phyloP scores from a whole-genome alignment of 495 filamentous ascomycete species.

The Podospora pseudoanserina region DNA sequence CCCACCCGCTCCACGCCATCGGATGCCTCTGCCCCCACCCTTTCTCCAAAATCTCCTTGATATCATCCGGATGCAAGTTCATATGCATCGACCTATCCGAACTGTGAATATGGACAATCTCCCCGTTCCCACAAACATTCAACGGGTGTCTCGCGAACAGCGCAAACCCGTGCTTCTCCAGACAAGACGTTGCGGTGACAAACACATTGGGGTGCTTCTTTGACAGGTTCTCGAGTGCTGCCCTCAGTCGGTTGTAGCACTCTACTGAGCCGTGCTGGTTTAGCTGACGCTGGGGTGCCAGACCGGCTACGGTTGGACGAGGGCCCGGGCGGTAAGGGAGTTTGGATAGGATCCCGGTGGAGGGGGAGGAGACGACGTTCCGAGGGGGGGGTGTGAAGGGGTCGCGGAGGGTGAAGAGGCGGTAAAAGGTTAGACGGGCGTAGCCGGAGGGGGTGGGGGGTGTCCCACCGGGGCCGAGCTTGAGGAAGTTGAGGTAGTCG shows the following conservation, averaged over 20 bases:
- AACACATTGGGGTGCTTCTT: constrained; percentile 47
- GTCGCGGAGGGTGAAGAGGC: constrained; percentile 56
- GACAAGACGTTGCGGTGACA: constrained; percentile 62
- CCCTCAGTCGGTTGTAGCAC: constrained; percentile 51
- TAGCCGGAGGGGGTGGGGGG: constrained; percentile 71
- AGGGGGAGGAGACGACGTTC: constrained; percentile 34
- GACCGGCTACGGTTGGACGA: constrained; percentile 64
- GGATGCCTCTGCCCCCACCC: constrained; percentile 92
- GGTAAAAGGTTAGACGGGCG: constrained; percentile 60
- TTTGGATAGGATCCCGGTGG: constrained; percentile 36
- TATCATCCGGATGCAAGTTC: constrained; percentile 73
- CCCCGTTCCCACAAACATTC: constrained; percentile 66
- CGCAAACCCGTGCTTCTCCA: constrained; percentile 75
- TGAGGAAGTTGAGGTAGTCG: constrained; percentile 74
- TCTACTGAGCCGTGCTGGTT: constrained; percentile 56
- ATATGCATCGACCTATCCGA: constrained; percentile 74
- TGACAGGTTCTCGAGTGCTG: constrained; percentile 50
- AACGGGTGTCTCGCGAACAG: constrained; percentile 60
- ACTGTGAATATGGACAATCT: constrained; percentile 77
- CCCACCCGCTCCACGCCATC: constrained; percentile 56
- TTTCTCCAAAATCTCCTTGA: constrained; percentile 66
- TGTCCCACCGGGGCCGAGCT: constrained; percentile 76
- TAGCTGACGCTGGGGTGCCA: constrained; percentile 75
- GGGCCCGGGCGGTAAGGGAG: constrained; percentile 59
- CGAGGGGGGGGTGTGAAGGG: constrained; percentile 46